Evolutionary conservation across 1,284 basidiomycete species (phyloP).

Genomic region (Blastosporella zonata): DNA sequence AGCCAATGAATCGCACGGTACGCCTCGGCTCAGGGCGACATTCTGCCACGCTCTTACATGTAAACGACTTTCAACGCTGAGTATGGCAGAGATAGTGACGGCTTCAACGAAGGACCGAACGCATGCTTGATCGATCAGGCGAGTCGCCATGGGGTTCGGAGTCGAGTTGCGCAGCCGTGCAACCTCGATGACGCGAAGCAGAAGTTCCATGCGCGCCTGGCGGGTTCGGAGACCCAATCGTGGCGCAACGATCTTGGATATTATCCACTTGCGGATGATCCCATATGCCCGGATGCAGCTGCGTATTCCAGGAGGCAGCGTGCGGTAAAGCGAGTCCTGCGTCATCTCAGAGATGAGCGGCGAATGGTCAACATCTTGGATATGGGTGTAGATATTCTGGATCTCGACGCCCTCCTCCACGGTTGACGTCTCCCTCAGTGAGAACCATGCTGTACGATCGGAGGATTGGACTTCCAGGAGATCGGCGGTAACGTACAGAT

Average conservation of each 20-base stretch:
- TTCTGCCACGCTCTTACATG: conserved; percentile 72
- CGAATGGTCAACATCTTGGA: conserved; percentile 70
- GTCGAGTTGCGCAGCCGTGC: conserved; percentile 53
- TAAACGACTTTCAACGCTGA: conserved; percentile 72
- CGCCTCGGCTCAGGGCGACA: conserved; percentile 56
- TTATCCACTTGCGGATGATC: conserved; percentile 73
- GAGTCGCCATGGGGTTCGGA: conserved; percentile 27
- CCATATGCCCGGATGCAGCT: conserved; percentile 71
- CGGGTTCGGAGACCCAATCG: conserved; percentile 57
- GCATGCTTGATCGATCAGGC: conserved; percentile 49
- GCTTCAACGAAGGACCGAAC: conserved; percentile 77
- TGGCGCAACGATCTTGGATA: conserved; percentile 62
- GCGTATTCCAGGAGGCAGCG: conserved; percentile 69
- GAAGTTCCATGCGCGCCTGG: conserved; percentile 68
- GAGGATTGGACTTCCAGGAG: conserved; percentile 75
- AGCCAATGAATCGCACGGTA: conserved; percentile 56
- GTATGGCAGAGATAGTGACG: conserved; percentile 63
- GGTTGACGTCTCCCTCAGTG: conserved; percentile 46
- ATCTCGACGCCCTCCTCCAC: conserved; percentile 65
- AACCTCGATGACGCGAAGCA: conserved; percentile 68
- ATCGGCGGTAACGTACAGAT: conserved; percentile 71
- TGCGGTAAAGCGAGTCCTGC: conserved; percentile 66
- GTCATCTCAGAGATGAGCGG: conserved; percentile 63
- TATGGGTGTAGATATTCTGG: conserved; percentile 69
- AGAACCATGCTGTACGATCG: conserved; percentile 77